Evolutionary conservation across 768 basidiomycete species (phyloP), one percentile per base, ranked within the genome.

Genomic region (Collybia sordida): DNA sequence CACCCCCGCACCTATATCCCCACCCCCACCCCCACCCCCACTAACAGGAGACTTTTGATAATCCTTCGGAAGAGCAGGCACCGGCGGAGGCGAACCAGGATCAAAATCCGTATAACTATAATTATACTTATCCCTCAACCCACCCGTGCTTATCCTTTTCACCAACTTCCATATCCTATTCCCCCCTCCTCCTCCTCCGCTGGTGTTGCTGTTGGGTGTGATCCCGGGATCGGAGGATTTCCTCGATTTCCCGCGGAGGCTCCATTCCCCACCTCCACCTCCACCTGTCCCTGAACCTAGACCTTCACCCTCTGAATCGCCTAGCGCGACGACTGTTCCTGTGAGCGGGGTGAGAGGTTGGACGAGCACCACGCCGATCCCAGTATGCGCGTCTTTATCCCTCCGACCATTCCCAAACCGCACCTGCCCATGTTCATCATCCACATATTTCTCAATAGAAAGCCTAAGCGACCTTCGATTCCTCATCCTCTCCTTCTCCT

Each of bases 121-220:
- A n/a, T n/a, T n/a, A n/a, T 75, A 81, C 56, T 75, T 81, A 15
- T 88, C 86, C 49, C 82, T 75, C 37, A 88, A 64, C 7, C 74
- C 82, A 6, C 83, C 81, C 0, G 80, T 77, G 52, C 85, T 87
- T 52, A 90, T 80, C 35, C 83, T 75, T 63, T 86, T 88, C 74
- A 89, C 75, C 44, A 90, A 60, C 64, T 75, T 84, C 85, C 85
- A 88, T 2, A 88, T 63, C 57, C 73, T 81, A 42, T 71, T 72
- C 6, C 74, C 70, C 4, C 73, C 69, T 4, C 59, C 55, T 6
- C 50, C 41, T 3, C 44, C 28, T 11, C 9, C n/a, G n/a, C n/a
- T n/a, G n/a, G n/a, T n/a, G n/a, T n/a, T n/a, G n/a, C n/a, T n/a
- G 53, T 55, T 45, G 44, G 65, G 49, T 49, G 58, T 37, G 54